Conservation (phyloP, 2,329 filamentous ascomycete genomes). For the Westerdykella sp. region DNA sequence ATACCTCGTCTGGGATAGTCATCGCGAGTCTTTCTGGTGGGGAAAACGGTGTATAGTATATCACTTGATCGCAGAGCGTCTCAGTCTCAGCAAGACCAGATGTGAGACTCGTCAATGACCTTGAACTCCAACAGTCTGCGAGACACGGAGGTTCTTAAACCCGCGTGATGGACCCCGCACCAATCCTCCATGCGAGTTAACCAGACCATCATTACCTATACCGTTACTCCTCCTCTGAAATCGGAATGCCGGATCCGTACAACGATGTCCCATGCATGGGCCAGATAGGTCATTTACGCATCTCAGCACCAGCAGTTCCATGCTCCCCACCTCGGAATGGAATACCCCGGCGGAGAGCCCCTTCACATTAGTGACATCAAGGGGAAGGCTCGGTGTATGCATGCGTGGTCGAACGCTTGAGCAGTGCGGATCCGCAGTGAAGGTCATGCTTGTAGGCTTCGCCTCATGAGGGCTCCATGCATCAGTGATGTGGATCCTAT, state of each 20-base stretch:
- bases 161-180: constrained; percentile 25
- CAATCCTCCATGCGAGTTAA: constrained; percentile 7
- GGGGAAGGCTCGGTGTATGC: constrained; percentile 6
- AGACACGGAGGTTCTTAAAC: constrained; percentile 19
- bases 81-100: constrained; percentile 15
- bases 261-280: constrained; percentile 10
- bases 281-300: constrained; percentile 20
- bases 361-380: constrained; percentile 5
- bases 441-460: constrained; percentile 8
- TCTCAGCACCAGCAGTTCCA: constrained; percentile 9
- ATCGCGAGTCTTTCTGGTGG: constrained; percentile 33
- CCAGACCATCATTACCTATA: constrained; percentile 19
- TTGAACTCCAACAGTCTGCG: constrained; percentile 9
- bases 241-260: constrained; percentile 10
- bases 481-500: constrained; percentile 4
- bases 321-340: constrained; percentile 7
- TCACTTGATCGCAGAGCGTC: background rate
- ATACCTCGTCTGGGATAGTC: constrained; percentile 61
- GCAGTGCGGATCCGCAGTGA: constrained; percentile 29
- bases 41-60: constrained; percentile 1
- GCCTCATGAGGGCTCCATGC: constrained; percentile 2
- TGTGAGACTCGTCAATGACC: constrained; percentile 26
- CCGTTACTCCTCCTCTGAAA: constrained; percentile 12
- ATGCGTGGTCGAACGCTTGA: constrained; percentile 3
- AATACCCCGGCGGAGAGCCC: background rate